Base-by-base conservation (phyloP, 2,329 filamentous ascomycete genomes). In the Fusarium albosuccineum region DNA sequence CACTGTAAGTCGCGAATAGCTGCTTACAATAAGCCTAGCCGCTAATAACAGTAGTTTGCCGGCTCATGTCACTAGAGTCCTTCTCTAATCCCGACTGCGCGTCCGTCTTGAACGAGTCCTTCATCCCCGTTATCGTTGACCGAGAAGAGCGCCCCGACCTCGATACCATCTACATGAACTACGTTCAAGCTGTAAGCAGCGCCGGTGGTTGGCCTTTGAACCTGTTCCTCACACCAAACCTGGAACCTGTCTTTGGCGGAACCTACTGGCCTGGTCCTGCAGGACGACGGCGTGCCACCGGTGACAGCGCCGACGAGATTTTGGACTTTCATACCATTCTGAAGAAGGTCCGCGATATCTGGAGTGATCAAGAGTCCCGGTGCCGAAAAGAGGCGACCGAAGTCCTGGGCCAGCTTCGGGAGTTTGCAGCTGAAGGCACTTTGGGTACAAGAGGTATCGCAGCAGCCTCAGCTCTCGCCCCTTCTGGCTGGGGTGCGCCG, bases 151-250 rank as follows among this genome's bases (percentile, higher is more conserved):
- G 95, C 27, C 95, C 95, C 9, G 94, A 98, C 75, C 89, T 98
- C 67, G 96, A 99, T 75, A 90, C 92, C 64, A 94, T 98, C 68
- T 98, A 98, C 78, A 97, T 97, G 93, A 97, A 97, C 81, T 99
- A 97, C 78, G 91, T 97, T 40, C 94, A 97, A 77, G 95, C 95
- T 2, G 95, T 96, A 10, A 97, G 92, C 60, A 94, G 92, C 17
- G 91, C 88, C 2, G 95, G 94, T 9, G 96, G 96, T 39, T 98
- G 96, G 94, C 96, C 96, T 1, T 82, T 98, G 63, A 98, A 97
- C 75, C 90, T 97, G n/a, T 98, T 99, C 76, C 86, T 98, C 30
- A 99, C 96, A 0, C 94, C 96, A 1, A 91, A 97, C 70, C 86
- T 98, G 27, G 91, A 97, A 74, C 96, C 96, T 1, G 92, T 99